A percentile compares a stretch with the other conserved stretches of the same genome.
These are phyloP conservation scores for Tetratostichococcus sp. DNA, from an alignment of 139 green algal species.

Conservation along the genomic window DNA sequence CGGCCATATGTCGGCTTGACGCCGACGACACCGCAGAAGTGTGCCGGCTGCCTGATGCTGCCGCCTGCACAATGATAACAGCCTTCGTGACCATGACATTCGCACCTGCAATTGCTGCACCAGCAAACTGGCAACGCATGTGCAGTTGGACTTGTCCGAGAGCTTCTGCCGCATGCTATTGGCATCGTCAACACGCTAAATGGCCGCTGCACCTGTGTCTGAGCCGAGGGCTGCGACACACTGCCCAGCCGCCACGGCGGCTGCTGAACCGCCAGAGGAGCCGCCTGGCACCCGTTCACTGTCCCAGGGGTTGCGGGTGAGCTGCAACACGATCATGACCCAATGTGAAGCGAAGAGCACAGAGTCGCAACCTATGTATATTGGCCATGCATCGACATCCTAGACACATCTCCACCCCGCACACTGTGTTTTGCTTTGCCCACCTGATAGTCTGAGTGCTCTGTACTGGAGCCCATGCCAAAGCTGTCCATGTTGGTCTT, in stretches of 20 bases:
- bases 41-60: slow-evolving; percentile 89
- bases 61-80: slow-evolving; percentile 55
- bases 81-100: not conserved
- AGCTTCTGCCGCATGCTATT: too few relatives aligned
- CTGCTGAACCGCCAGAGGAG: slow-evolving; percentile 89
- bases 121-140: too few relatives aligned
- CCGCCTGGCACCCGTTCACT: slow-evolving; percentile 82
- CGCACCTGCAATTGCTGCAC: too few relatives aligned
- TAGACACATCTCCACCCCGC: too few relatives aligned
- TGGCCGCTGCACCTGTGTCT: slow-evolving; percentile 80
- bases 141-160: too few relatives aligned
- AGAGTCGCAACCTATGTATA: too few relatives aligned
- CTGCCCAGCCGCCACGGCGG: slow-evolving; percentile 82
- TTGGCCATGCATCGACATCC: too few relatives aligned
- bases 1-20: slow-evolving; percentile 96
- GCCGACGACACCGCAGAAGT: slow-evolving; percentile 94
- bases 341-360: too few relatives aligned
- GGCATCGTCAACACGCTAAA: too few relatives aligned
- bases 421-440: too few relatives aligned
- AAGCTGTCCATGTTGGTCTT: slow-evolving; percentile 99
- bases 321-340: too few relatives aligned
- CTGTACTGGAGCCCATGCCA: slow-evolving; percentile 93
- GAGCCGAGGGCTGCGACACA: slow-evolving; percentile 73
- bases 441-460: slow-evolving; percentile 85
- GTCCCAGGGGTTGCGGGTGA: slow-evolving; percentile 78